Evolutionary conservation across 768 basidiomycete genomes (phyloP).

Genomic region (Calocybe gangraenosa): DNA sequence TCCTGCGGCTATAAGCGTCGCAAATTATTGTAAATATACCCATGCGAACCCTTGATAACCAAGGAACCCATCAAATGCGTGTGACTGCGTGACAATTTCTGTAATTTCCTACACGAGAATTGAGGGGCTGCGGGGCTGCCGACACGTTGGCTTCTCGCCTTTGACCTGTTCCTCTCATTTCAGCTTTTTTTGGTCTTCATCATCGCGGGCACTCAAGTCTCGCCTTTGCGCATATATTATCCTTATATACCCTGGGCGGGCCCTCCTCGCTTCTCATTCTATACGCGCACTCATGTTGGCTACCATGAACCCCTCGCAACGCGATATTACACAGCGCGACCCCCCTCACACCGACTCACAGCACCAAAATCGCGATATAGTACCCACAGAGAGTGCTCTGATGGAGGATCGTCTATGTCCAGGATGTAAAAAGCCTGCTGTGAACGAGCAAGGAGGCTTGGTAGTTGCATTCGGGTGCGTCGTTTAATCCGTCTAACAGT

Average conservation of each 20-base stretch:
- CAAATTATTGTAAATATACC: no score
- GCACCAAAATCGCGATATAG: slow-evolving; percentile 11
- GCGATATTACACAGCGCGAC: slow-evolving; percentile 20
- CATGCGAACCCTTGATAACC: no score
- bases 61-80: background rate
- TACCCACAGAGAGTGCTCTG: slow-evolving; percentile 19
- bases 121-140: background rate
- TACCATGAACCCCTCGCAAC: slow-evolving; percentile 22
- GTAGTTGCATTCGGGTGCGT: slow-evolving; percentile 96
- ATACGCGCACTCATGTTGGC: slow-evolving; percentile 19
- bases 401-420: slow-evolving; percentile 68
- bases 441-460: slow-evolving; percentile 77
- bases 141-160: slow-evolving; percentile 17
- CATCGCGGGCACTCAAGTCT: slow-evolving; percentile 23
- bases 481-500: background rate
- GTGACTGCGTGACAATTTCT: slow-evolving; percentile 13
- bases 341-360: slow-evolving; percentile 33
- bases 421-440: slow-evolving; percentile 77
- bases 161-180: slow-evolving; percentile 14
- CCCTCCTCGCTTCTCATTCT: slow-evolving; percentile 3
- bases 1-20: no score
- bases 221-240: slow-evolving; percentile 12
- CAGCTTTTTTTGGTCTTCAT: slow-evolving; percentile 14
- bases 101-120: slow-evolving; percentile 7
- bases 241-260: slow-evolving; percentile 14